Evolutionary conservation across 2,329 filamentous ascomycete species (phyloP).

Genomic region (Orbilia ellipsospora): DNA sequence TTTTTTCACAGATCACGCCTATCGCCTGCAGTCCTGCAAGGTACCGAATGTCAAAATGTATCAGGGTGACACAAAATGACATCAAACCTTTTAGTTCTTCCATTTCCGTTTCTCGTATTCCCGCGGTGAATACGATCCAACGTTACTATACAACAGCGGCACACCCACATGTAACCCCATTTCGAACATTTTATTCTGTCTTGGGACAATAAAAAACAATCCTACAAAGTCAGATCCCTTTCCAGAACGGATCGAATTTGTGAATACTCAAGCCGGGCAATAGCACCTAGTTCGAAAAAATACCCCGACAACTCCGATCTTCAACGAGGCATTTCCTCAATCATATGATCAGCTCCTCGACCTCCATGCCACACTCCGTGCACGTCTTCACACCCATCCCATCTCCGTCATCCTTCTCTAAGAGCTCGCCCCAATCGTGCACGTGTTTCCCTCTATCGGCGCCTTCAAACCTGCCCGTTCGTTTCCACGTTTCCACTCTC

Average conservation of each 20-base stretch:
- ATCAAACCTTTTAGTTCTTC: slow-evolving; percentile 23
- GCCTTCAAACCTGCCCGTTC: slow-evolving; percentile 70
- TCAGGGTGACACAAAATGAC: slow-evolving; percentile 52
- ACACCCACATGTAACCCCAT: not conserved
- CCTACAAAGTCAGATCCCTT: not conserved
- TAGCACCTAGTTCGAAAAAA: not conserved
- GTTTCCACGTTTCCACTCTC: slow-evolving; percentile 85
- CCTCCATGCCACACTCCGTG: slow-evolving; percentile 79
- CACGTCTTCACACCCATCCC: slow-evolving; percentile 81
- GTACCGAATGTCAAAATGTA: slow-evolving; percentile 36
- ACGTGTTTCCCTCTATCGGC: slow-evolving; percentile 76
- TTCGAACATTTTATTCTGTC: not conserved
- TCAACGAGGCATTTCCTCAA: no score
- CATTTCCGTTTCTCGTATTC: slow-evolving; percentile 8
- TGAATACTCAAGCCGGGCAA: not conserved
- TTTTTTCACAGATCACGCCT: slow-evolving; percentile 8
- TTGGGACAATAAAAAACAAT: not conserved
- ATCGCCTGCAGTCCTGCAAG: slow-evolving; percentile 1
- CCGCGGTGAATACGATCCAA: slow-evolving; percentile 15
- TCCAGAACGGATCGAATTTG: not conserved
- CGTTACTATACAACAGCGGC: slow-evolving; percentile 2
- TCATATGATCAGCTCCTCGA: slow-evolving; percentile 78
- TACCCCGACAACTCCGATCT: not conserved
- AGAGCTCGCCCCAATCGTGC: slow-evolving; percentile 83
- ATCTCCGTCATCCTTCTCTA: slow-evolving; percentile 74